Conservation (phyloP, 2,329 filamentous ascomycete species). For the Colletotrichum euphorbiae region DNA sequence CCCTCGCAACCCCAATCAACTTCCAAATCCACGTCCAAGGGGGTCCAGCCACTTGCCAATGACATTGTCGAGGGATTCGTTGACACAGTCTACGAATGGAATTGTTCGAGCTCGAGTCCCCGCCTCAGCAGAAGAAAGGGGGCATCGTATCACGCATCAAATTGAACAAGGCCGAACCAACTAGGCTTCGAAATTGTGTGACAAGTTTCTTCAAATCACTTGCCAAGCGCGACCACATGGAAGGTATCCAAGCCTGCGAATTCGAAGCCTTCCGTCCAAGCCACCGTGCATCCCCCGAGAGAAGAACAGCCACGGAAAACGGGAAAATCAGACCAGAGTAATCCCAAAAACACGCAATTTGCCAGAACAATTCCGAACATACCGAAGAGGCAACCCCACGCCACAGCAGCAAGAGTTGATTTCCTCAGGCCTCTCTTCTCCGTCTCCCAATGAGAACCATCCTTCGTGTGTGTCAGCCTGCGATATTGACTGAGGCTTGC, state of each 20-base stretch:
- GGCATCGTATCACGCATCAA: neutral
- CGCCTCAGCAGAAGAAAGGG: neutral
- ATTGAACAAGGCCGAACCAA: neutral
- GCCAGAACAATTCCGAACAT: constrained; percentile 2
- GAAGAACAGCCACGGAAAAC: neutral
- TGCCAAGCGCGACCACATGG: too few species aligned
- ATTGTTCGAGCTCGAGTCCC: too few species aligned
- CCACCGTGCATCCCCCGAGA: neutral
- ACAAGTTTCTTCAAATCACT: neutral
- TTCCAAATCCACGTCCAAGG: too few species aligned
- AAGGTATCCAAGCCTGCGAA: neutral
- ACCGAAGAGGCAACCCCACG: neutral
- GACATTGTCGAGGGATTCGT: too few species aligned
- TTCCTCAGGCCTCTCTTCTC: neutral
- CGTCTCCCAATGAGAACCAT: constrained; percentile 1
- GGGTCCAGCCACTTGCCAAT: too few species aligned
- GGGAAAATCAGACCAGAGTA: constrained; percentile 15
- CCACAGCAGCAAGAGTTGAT: neutral
- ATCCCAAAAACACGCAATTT: constrained; percentile 26
- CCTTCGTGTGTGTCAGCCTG: constrained; percentile 14
- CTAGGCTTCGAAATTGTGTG: neutral
- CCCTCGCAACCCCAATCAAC: too few species aligned
- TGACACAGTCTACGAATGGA: too few species aligned
- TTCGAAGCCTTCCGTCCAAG: constrained; percentile 2
- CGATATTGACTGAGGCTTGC: constrained; percentile 2